Base-by-base conservation (phyloP, 2,329 filamentous ascomycete species). In the Stagonosporopsis chrysanthemi region DNA sequence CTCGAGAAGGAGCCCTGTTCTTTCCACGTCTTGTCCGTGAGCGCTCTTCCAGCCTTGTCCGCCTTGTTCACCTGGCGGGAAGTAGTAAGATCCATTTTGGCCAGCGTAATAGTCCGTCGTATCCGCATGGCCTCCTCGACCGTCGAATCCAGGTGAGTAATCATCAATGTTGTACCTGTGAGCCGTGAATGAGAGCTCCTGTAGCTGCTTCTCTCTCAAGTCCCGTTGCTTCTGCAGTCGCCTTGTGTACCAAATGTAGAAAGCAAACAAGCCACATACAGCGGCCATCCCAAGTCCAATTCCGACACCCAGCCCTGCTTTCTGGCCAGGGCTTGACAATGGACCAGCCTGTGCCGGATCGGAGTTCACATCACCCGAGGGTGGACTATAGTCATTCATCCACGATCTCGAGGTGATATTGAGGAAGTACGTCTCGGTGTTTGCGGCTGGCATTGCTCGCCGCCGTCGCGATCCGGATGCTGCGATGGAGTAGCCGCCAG, bases 381-480 rank as follows among this genome's bases (percentile, higher is more conserved):
- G 83, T 36, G 84, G 83, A 2, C 77, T 78, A 63, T 90, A 90
- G 4, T 81, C 79, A 2, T 80, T 77, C 2, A 82, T 68, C 87
- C 87, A 90, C 9, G 76, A 74, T 60, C 81, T 82, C 6, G 86
- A 87, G 0, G 85, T 86, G 2, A 83, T 78, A 65, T 90, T 89
- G 73, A 86, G 85, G 46, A 89, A 82, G 64, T 83, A 82, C 7
- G 81, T 68, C 61, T 81, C 66, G n/a, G 75, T 75, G 66, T 81
- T 84, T 46, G 72, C 52, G 5, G 68, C 64, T 31, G 72, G 65
- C 7, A 60, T 66, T 2, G 74, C 75, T 43, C 81, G 79, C 41
- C 71, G 69, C 23, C 70, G 62, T 38, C 69, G 71, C 1, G 77
- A 75, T 1, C 66, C 63, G 3, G 72, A 65, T 22, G 74, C 59